phyloP scores from a whole-genome alignment of 148 eudicot genomes.

The Vaccinium macrocarpon region DNA sequence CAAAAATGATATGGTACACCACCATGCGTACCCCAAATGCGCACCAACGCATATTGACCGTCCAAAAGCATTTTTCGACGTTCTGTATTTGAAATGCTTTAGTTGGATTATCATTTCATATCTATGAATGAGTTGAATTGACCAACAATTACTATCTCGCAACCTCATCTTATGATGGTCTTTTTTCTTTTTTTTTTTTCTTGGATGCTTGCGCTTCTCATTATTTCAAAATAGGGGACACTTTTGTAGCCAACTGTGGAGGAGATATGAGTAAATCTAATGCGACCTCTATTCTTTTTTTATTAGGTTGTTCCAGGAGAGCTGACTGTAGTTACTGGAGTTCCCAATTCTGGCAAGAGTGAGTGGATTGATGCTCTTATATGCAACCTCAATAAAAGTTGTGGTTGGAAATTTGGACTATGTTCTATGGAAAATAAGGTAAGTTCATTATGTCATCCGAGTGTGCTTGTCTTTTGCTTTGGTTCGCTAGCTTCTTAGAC shows the following conservation, averaged over 20 bases:
- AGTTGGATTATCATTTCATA: too few species aligned
- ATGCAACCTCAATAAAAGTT: constrained; percentile 71
- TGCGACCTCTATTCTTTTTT: background rate
- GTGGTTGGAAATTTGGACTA: constrained; percentile 89
- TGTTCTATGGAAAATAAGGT: constrained; percentile 99
- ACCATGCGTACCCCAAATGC: too few species aligned
- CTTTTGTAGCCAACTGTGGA: background rate
- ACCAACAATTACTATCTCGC: too few species aligned
- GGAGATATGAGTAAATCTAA: background rate
- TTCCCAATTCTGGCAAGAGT: constrained; percentile 98
- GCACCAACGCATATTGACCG: too few species aligned
- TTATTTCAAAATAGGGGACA: background rate
- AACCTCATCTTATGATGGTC: too few species aligned
- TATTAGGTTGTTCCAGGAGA: constrained; percentile 96
- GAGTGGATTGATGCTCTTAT: constrained; percentile 98
- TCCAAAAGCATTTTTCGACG: too few species aligned
- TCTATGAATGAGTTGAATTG: too few species aligned
- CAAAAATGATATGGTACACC: too few species aligned
- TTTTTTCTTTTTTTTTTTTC: background rate
- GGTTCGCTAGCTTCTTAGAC: background rate
- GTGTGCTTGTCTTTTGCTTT: background rate
- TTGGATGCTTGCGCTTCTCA: background rate
- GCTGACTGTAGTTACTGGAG: constrained; percentile 90
- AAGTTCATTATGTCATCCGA: constrained; percentile 14
- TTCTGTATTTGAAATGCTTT: too few species aligned